These are phyloP conservation scores for Aplosporella prunicola DNA, from an alignment of 2,329 filamentous ascomycete species.

Conservation along the genomic window DNA sequence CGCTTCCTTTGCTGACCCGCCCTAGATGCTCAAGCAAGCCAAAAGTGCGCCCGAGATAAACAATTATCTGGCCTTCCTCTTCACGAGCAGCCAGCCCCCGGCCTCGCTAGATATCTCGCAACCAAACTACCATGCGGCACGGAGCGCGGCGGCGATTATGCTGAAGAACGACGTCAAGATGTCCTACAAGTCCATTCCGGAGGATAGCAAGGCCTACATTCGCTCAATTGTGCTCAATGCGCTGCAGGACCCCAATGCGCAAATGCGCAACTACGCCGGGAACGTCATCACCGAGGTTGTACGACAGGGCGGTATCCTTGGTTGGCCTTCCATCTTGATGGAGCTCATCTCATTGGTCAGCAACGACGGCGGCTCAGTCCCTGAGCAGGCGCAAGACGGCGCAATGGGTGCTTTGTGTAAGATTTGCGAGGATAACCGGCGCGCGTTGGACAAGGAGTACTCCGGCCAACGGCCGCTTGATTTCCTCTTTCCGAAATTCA, in stretches of 20 bases:
- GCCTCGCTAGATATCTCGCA: constrained; percentile 49
- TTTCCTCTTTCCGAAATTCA: constrained; percentile 80
- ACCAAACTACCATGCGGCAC: constrained; percentile 62
- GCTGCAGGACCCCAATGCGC: constrained; percentile 69
- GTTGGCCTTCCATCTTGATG: constrained; percentile 83
- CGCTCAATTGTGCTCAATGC: constrained; percentile 68
- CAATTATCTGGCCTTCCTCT: constrained; percentile 91
- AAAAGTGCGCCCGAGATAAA: constrained; percentile 86
- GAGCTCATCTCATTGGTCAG: constrained; percentile 70
- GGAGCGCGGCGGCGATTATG: constrained; percentile 84
- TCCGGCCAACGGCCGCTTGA: constrained; percentile 80
- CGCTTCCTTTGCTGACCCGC: constrained; percentile 1
- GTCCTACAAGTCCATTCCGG: constrained; percentile 66
- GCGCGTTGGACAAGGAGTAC: constrained; percentile 76
- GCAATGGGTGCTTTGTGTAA: constrained; percentile 89
- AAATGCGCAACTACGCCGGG: constrained; percentile 82
- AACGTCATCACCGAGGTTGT: constrained; percentile 93
- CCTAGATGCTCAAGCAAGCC: constrained; percentile 84
- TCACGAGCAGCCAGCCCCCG: constrained; percentile 59
- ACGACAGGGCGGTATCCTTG: constrained; percentile 70
- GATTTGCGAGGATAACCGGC: constrained; percentile 93
- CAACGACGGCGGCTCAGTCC: constrained; percentile 59
- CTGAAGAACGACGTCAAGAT: constrained; percentile 85
- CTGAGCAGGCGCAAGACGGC: constrained; percentile 73
- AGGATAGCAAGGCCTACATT: constrained; percentile 64